Conservation (phyloP, 225 moss, liverwort and hornwort species). For the Thuidium tamariscinum region DNA sequence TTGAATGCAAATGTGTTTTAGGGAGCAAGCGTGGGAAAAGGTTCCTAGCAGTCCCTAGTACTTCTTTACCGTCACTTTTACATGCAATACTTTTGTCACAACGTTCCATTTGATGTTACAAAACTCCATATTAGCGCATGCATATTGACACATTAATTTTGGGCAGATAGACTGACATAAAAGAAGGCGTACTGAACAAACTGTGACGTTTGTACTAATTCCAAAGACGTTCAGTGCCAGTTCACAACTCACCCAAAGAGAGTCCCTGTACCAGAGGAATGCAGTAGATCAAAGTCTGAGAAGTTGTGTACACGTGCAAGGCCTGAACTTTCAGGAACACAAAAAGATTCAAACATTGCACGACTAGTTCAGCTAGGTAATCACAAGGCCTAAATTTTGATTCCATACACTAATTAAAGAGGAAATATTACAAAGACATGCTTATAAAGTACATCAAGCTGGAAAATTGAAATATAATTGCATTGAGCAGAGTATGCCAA, state of each 20-base stretch:
- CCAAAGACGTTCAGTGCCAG: background rate
- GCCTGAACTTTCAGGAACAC: conserved; percentile 21
- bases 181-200: background rate
- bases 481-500: background rate
- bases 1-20: background rate
- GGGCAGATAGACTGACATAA: background rate
- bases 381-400: background rate
- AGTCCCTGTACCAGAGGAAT: conserved; percentile 58
- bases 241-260: conserved; percentile 28
- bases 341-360: background rate
- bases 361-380: background rate
- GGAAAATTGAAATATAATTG: background rate
- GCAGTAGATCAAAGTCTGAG: conserved; percentile 65
- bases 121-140: background rate
- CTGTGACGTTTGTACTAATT: background rate
- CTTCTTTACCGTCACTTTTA: background rate
- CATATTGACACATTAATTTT: background rate
- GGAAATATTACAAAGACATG: background rate
- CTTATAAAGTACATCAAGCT: background rate
- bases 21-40: background rate
- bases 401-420: background rate
- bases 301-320: conserved; percentile 19
- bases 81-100: background rate
- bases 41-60: too few species aligned
- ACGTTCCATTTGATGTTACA: background rate